Conservation (phyloP, 1,284 basidiomycete species). For the Grifola frondosa region DNA sequence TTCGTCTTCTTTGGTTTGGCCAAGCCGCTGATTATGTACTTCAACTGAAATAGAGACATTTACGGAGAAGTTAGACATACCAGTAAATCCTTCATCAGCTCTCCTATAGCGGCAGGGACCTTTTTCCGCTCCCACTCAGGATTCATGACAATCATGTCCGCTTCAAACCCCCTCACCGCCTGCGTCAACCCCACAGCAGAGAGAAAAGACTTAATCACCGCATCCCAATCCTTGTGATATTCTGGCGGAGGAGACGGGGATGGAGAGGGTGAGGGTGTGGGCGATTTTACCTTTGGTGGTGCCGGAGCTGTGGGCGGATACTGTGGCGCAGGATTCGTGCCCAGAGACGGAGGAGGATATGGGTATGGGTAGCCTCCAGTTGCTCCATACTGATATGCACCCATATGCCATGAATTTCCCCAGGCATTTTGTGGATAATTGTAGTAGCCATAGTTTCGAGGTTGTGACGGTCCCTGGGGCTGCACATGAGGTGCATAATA, state of each 20-base stretch:
- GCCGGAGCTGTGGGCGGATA: neutral
- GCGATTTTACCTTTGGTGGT: constrained; percentile 12
- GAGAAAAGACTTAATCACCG: constrained; percentile 54
- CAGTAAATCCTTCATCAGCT: constrained; percentile 50
- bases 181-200: constrained; percentile 57
- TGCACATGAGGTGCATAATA: constrained; percentile 10
- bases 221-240: constrained; percentile 61
- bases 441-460: constrained; percentile 26
- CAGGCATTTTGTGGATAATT: constrained; percentile 24
- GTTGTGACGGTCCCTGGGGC: constrained; percentile 2
- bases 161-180: constrained; percentile 61
- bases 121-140: constrained; percentile 58
- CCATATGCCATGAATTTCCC: constrained; percentile 26
- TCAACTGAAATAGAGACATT: neutral
- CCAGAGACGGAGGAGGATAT: constrained; percentile 8
- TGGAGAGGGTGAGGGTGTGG: constrained; percentile 20
- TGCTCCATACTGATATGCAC: constrained; percentile 17
- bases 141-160: constrained; percentile 70
- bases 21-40: constrained; percentile 5
- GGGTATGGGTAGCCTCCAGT: constrained; percentile 14
- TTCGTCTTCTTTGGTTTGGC: constrained; percentile 16
- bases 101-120: constrained; percentile 53
- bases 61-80: constrained; percentile 38
- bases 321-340: neutral
- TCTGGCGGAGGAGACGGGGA: constrained; percentile 41